These are phyloP conservation scores for Stephania yunnanensis DNA, from an alignment of 164 flowering plant genomes.

Conservation along the genomic window DNA sequence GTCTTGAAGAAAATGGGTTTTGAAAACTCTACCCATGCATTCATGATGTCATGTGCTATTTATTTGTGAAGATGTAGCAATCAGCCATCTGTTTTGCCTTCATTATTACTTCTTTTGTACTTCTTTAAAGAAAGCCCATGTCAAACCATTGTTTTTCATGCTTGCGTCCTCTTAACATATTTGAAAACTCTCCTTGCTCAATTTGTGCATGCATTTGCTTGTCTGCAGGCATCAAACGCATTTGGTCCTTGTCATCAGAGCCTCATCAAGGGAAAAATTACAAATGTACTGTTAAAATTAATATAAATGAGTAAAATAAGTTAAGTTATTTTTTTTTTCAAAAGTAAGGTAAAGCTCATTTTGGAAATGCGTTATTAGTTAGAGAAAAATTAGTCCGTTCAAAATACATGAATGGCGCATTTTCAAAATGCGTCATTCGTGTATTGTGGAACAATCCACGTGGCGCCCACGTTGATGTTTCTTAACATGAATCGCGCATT, in stretches of 20 bases:
- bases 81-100: neutral
- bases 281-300: too few relatives aligned
- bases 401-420: too few relatives aligned
- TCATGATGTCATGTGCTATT: neutral
- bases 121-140: neutral
- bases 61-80: neutral
- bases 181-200: neutral
- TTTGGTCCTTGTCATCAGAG: neutral
- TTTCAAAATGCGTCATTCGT: too few relatives aligned
- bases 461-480: too few relatives aligned
- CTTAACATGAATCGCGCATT: too few relatives aligned
- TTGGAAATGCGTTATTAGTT: too few relatives aligned
- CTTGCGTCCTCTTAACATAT: neutral
- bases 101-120: neutral
- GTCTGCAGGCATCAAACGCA: neutral
- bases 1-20: neutral
- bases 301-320: too few relatives aligned
- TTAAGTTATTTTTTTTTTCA: too few relatives aligned
- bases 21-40: neutral
- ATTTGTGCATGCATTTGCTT: too few relatives aligned
- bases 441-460: too few relatives aligned
- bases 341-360: too few relatives aligned
- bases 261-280: neutral
- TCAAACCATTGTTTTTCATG: neutral
- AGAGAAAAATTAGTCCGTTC: too few relatives aligned